These are phyloP conservation scores for Halophytophthora polymorphica DNA, from an alignment of 352 stramenopile species.

Conservation along the genomic window DNA sequence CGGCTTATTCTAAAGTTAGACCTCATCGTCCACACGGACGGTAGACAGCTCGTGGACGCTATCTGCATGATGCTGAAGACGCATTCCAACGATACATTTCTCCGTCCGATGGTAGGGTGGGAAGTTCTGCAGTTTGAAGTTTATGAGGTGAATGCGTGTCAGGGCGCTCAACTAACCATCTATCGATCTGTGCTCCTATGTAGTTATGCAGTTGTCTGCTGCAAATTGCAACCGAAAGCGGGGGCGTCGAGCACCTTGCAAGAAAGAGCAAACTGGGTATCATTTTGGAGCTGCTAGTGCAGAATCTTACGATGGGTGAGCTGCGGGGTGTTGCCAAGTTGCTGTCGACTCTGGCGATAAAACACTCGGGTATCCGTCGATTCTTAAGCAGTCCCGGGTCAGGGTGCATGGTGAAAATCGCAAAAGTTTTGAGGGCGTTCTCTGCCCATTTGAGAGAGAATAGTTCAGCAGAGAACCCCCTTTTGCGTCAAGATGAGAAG, in stretches of 20 bases:
- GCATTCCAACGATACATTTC: slow-evolving; percentile 28
- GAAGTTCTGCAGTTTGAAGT: too few species aligned
- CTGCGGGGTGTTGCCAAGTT: slow-evolving; percentile 17
- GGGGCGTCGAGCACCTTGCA: slow-evolving; percentile 5
- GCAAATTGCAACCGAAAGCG: slow-evolving; percentile 13
- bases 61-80: slow-evolving; percentile 24
- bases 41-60: slow-evolving; percentile 22
- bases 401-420: slow-evolving; percentile 17
- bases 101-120: slow-evolving; percentile 22
- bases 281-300: slow-evolving; percentile 11
- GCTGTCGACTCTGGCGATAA: slow-evolving; percentile 8
- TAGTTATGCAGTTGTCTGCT: slow-evolving; percentile 20
- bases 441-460: slow-evolving; percentile 5
- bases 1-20: slow-evolving; percentile 26
- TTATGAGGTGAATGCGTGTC: neutral
- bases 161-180: too few species aligned
- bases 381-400: slow-evolving; percentile 18
- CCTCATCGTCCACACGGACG: slow-evolving; percentile 23
- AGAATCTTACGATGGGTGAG: slow-evolving; percentile 15
- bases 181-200: neutral
- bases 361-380: slow-evolving; percentile 9
- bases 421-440: slow-evolving; percentile 8
- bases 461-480: neutral
- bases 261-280: slow-evolving; percentile 11
- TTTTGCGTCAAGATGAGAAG: too few species aligned